phyloP scores from a whole-genome alignment of 768 basidiomycete species.

The Bullera alba region DNA sequence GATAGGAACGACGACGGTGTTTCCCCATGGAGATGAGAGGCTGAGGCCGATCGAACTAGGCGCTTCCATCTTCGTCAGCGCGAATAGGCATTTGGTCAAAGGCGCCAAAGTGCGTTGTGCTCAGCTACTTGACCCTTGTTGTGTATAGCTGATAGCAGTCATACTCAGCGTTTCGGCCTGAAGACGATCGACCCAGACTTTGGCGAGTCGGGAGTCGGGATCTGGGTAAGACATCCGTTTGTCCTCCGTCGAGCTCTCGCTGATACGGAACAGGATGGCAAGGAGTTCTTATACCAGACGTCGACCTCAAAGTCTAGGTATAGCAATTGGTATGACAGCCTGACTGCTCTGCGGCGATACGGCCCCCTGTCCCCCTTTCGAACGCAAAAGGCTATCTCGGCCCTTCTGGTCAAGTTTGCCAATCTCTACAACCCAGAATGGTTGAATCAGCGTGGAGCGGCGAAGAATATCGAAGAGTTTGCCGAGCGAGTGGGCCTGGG shows the following conservation, averaged over 20 bases:
- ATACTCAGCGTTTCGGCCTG: constrained; percentile 28
- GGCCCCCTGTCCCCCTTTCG: constrained; percentile 59
- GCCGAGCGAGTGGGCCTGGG: constrained; percentile 30
- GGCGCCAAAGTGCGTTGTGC: constrained; percentile 58
- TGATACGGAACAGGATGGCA: constrained; percentile 59
- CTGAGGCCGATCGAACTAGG: constrained; percentile 71
- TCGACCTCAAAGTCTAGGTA: constrained; percentile 11
- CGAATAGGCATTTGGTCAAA: constrained; percentile 64
- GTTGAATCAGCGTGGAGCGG: constrained; percentile 23
- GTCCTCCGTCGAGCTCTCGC: constrained; percentile 39
- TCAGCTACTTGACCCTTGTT: not conserved
- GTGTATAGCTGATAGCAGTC: not conserved
- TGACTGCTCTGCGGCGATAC: constrained; percentile 71
- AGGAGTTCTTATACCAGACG: constrained; percentile 52
- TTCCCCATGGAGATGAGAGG: constrained; percentile 60
- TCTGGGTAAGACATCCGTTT: constrained; percentile 22
- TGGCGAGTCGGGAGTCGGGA: constrained; percentile 26
- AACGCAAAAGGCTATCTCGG: constrained; percentile 47
- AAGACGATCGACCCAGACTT: constrained; percentile 23
- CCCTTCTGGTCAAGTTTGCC: constrained; percentile 52
- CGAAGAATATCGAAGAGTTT: constrained; percentile 25
- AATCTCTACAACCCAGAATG: constrained; percentile 51
- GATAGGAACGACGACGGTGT: constrained; percentile 69
- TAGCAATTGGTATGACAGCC: constrained; percentile 61
- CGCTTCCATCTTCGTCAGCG: constrained; percentile 71